A percentile compares a stretch with the other conserved stretches of the same genome.
These are phyloP conservation scores for Cryptococcus sp. DNA, from an alignment of 1,284 basidiomycete genomes.

Conservation along the genomic window DNA sequence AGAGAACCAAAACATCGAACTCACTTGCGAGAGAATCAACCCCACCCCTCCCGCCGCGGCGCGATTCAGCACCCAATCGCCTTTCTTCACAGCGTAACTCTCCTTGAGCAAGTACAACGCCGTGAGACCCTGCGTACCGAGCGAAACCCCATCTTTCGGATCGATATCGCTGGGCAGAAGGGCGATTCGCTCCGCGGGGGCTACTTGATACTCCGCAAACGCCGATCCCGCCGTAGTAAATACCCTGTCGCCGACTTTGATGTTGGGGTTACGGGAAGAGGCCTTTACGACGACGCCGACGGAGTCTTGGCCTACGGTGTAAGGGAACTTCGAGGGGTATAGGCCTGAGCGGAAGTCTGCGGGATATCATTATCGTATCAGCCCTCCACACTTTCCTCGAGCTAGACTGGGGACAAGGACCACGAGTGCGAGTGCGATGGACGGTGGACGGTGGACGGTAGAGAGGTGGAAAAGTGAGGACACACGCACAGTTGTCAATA, in stretches of 20 bases:
- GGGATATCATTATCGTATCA: constrained; percentile 4
- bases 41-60: constrained; percentile 81
- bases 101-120: constrained; percentile 78
- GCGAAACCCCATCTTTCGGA: constrained; percentile 67
- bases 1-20: constrained; percentile 1
- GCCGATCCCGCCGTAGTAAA: constrained; percentile 61
- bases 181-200: constrained; percentile 68
- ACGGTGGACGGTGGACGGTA: background rate
- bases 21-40: constrained; percentile 57
- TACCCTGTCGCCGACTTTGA: constrained; percentile 49
- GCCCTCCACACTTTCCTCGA: background rate
- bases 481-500: constrained; percentile 56
- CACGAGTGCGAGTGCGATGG: background rate
- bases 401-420: background rate
- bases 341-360: constrained; percentile 54
- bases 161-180: constrained; percentile 58
- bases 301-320: constrained; percentile 74
- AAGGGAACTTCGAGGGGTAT: constrained; percentile 65
- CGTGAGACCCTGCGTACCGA: constrained; percentile 76
- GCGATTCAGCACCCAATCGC: constrained; percentile 64
- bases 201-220: constrained; percentile 75
- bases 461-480: background rate
- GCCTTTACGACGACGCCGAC: constrained; percentile 70
- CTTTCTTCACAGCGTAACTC: constrained; percentile 73
- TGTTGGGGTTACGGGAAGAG: constrained; percentile 49